Percentiles rank a stretch among this genome's conserved stretches.
These are phyloP conservation scores for Solanum pinnatisectum DNA, from an alignment of 257 asterid species.

Conservation along the genomic window DNA sequence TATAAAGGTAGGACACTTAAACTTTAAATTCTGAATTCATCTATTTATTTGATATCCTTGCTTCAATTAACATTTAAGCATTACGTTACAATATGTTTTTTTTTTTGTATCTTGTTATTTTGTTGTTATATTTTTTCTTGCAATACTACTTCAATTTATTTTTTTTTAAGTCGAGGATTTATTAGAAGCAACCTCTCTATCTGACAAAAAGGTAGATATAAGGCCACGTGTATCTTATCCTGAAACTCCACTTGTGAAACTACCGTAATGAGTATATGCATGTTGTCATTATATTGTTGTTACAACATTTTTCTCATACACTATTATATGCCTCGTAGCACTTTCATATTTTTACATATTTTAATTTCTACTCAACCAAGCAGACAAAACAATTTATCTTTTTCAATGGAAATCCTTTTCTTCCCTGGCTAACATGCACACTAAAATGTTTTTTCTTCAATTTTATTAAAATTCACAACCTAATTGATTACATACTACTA, in stretches of 20 bases:
- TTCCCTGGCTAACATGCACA: not conserved
- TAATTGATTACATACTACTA: not conserved
- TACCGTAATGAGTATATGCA: not conserved
- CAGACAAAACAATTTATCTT: not conserved
- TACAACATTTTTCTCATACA: not conserved
- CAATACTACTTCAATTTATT: not conserved
- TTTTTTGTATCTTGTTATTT: too few species aligned
- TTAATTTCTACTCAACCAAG: not conserved
- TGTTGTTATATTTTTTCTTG: not conserved
- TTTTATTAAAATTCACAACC: not conserved
- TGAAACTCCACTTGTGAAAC: not conserved
- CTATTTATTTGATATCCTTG: too few species aligned
- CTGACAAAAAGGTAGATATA: rapidly evolving
- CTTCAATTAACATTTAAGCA: too few species aligned
- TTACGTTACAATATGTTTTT: too few species aligned
- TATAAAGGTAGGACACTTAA: too few species aligned
- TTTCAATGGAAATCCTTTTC: not conserved
- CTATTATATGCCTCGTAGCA: not conserved
- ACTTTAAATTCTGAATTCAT: too few species aligned
- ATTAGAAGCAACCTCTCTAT: not conserved
- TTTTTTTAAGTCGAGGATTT: not conserved
- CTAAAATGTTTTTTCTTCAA: not conserved
- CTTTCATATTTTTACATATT: not conserved
- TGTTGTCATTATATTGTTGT: not conserved
- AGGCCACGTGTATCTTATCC: not conserved